Conservation (phyloP, 139 green algal genomes). For the Tetradesmus obliquus region DNA sequence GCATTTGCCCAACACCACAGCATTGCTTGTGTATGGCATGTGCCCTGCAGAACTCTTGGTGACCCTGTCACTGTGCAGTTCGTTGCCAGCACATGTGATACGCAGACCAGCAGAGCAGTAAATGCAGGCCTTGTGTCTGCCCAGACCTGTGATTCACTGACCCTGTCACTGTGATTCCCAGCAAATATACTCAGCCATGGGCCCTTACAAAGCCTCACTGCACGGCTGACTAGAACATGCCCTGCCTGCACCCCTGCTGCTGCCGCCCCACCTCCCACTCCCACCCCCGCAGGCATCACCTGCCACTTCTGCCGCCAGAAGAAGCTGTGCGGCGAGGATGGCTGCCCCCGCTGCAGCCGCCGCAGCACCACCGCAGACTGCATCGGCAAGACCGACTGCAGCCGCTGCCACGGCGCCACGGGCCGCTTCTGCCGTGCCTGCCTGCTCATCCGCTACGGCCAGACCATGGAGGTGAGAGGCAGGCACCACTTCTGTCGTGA, state of each 20-base stretch:
- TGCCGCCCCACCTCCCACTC: background rate
- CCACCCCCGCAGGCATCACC: constrained; percentile 59
- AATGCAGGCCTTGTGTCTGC: too few relatives aligned
- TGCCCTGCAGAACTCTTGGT: background rate
- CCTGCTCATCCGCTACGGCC: constrained; percentile 73
- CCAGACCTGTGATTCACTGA: too few relatives aligned
- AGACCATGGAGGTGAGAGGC: constrained; percentile 56
- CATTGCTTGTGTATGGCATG: background rate
- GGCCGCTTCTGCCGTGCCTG: constrained; percentile 80
- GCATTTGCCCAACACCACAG: background rate
- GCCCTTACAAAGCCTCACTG: too few relatives aligned
- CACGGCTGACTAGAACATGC: too few relatives aligned
- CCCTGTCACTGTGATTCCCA: too few relatives aligned
- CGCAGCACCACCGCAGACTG: constrained; percentile 63
- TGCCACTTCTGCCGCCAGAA: constrained; percentile 88
- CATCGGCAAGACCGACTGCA: constrained; percentile 80
- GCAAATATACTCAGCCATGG: too few relatives aligned
- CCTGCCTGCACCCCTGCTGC: background rate
- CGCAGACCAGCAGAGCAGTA: too few relatives aligned
- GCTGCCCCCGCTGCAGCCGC: constrained; percentile 70
- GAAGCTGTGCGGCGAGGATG: constrained; percentile 79
- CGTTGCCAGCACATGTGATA: too few relatives aligned
- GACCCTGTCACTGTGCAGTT: too few relatives aligned
- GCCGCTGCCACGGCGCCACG: constrained; percentile 55
- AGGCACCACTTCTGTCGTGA: background rate